Percentiles rank a stretch among this genome's conserved stretches.
phyloP scores from a whole-genome alignment of 2,329 filamentous ascomycete species.

The Alternaria conjuncta region DNA sequence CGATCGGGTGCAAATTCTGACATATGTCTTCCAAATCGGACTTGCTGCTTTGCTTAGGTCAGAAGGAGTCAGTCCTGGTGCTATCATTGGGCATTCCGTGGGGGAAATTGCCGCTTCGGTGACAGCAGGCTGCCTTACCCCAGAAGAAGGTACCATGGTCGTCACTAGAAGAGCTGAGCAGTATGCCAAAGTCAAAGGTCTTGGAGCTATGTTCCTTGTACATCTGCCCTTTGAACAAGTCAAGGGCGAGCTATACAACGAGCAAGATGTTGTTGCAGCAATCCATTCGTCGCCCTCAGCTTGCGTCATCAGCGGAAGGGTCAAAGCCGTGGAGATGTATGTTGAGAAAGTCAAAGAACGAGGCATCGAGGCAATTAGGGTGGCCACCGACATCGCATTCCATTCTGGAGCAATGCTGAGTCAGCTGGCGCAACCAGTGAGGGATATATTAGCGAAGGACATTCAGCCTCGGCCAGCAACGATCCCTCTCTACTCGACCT shows the following conservation, averaged over 20 bases:
- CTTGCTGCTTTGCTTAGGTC: slow-evolving; percentile 26
- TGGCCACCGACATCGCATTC: not conserved
- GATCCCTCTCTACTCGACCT: not conserved
- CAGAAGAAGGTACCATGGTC: slow-evolving; percentile 40
- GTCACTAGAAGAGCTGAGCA: not conserved
- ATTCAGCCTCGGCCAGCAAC: not conserved
- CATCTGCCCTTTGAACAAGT: not conserved
- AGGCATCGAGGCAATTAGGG: not conserved
- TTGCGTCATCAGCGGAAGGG: slow-evolving; percentile 42
- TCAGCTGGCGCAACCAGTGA: not conserved
- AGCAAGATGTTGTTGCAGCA: slow-evolving; percentile 35
- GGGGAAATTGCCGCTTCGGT: slow-evolving; percentile 40
- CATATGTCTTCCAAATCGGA: slow-evolving; percentile 43
- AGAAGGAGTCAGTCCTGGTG: slow-evolving; percentile 17
- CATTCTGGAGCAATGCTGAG: not conserved
- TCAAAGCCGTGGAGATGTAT: slow-evolving; percentile 40
- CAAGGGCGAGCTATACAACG: not conserved
- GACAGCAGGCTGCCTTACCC: slow-evolving; percentile 39
- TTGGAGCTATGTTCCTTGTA: not conserved
- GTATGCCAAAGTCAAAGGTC: not conserved
- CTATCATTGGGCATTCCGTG: slow-evolving; percentile 33
- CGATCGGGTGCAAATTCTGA: slow-evolving; percentile 41
- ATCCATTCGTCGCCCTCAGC: slow-evolving; percentile 46
- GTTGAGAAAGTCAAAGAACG: not conserved
- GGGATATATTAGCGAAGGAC: not conserved